Evolutionary conservation across 2,329 filamentous ascomycete species (phyloP).

Genomic region (Blastomyces gilchristii): DNA sequence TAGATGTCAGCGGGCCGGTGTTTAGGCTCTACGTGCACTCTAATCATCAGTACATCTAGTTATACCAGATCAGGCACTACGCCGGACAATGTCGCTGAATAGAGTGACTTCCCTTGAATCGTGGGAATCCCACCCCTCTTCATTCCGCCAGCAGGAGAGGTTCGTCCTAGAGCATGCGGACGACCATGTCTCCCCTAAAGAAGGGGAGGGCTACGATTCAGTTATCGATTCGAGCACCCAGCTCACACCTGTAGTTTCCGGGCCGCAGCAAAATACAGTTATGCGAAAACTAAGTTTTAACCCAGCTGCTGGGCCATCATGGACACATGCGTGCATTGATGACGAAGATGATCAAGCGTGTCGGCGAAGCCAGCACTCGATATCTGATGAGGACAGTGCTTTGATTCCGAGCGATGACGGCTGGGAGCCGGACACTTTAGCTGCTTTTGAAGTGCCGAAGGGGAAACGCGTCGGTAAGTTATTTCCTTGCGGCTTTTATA

Average conservation of each 20-base stretch:
- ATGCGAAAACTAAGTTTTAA: constrained; percentile 34
- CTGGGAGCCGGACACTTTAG: constrained; percentile 22
- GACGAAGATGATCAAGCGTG: constrained; percentile 22
- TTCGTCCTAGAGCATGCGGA: constrained; percentile 17
- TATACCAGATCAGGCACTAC: neutral
- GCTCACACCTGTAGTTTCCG: neutral
- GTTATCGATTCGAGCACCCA: neutral
- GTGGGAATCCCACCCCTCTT: constrained; percentile 30
- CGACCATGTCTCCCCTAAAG: constrained; percentile 9
- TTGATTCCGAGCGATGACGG: neutral
- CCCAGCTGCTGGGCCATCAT: constrained; percentile 31
- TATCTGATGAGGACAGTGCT: constrained; percentile 1
- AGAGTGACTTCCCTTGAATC: constrained; percentile 37
- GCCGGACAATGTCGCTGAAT: constrained; percentile 32
- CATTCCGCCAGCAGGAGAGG: constrained; percentile 18
- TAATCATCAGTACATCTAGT: neutral
- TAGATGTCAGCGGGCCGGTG: neutral
- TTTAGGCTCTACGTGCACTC: neutral
- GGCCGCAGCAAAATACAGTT: constrained; percentile 9
- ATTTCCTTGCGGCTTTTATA: neutral
- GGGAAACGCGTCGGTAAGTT: constrained; percentile 43
- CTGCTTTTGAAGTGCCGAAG: constrained; percentile 46
- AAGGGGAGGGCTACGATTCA: neutral
- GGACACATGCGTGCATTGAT: constrained; percentile 25
- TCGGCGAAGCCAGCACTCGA: constrained; percentile 10